phyloP scores from a whole-genome alignment of 2,329 filamentous ascomycete genomes.

The Cyphellophora europaea region DNA sequence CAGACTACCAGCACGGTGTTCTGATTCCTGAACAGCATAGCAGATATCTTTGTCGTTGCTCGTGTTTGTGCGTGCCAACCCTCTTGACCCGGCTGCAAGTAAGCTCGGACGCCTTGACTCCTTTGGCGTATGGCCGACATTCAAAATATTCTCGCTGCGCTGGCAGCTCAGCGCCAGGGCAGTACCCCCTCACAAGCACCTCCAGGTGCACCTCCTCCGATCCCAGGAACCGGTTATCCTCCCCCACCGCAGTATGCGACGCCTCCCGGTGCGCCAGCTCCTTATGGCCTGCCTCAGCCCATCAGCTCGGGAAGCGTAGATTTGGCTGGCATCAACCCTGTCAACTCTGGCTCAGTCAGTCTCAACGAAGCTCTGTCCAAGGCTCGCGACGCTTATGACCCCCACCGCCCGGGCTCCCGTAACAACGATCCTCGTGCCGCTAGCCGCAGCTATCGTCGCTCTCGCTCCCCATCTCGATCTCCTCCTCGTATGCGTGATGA shows the following conservation, averaged over 20 bases:
- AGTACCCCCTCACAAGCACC: constrained; percentile 35
- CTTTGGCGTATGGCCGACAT: constrained; percentile 33
- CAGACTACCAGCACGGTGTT: too few relatives aligned
- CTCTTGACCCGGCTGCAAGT: too few relatives aligned
- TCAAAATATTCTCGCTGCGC: constrained; percentile 41
- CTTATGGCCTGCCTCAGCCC: constrained; percentile 32
- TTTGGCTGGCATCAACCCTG: constrained; percentile 68
- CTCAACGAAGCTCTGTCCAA: constrained; percentile 78
- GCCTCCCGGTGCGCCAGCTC: constrained; percentile 29
- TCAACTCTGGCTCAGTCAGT: constrained; percentile 71
- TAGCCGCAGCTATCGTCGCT: constrained; percentile 50
- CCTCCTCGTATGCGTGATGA: constrained; percentile 57
- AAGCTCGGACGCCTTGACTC: too few relatives aligned
- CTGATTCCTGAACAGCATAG: too few relatives aligned
- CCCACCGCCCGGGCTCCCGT: background rate
- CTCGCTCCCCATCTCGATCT: constrained; percentile 62
- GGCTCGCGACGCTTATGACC: constrained; percentile 51
- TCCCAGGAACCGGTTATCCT: constrained; percentile 29
- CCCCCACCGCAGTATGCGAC: constrained; percentile 34
- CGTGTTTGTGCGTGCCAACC: too few relatives aligned
- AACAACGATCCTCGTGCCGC: constrained; percentile 13
- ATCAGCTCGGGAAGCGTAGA: constrained; percentile 62
- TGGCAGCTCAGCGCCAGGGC: constrained; percentile 43
- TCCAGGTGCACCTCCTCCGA: constrained; percentile 17
- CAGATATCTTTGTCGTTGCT: too few relatives aligned